These are phyloP conservation scores for Stephania japonica DNA, from an alignment of 164 flowering plant genomes.

Conservation along the genomic window DNA sequence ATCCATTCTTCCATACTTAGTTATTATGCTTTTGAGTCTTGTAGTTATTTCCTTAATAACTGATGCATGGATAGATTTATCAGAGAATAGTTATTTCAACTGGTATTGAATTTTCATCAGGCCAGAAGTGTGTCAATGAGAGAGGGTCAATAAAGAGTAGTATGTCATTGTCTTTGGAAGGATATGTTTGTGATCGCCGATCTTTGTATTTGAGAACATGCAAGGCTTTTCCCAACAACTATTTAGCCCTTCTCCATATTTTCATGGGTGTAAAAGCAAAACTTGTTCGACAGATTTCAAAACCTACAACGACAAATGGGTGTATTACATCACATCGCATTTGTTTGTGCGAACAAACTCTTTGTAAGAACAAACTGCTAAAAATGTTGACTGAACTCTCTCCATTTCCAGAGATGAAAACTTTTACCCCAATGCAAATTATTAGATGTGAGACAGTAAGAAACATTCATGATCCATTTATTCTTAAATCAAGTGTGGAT, in stretches of 20 bases:
- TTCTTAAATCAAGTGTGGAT: neutral
- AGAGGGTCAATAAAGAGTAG: no score
- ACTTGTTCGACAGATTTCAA: neutral
- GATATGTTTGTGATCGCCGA: no score
- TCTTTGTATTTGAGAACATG: neutral
- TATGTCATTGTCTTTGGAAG: no score
- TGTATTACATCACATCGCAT: neutral
- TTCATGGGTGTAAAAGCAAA: no score
- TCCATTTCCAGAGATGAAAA: neutral
- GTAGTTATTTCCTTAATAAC: no score
- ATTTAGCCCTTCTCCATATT: no score
- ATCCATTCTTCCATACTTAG: neutral
- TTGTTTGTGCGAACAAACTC: neutral
- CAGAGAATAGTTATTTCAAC: no score
- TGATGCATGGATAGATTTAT: no score
- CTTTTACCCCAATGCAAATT: no score
- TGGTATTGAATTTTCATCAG: no score
- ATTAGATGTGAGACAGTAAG: no score
- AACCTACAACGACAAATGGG: neutral
- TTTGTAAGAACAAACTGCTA: neutral
- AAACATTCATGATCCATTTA: neutral
- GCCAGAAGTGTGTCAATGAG: no score
- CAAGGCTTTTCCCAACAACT: neutral
- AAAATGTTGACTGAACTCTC: neutral
- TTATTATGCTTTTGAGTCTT: neutral